Conservation (phyloP, 495 filamentous ascomycete genomes). For the Apodospora peruviana region DNA sequence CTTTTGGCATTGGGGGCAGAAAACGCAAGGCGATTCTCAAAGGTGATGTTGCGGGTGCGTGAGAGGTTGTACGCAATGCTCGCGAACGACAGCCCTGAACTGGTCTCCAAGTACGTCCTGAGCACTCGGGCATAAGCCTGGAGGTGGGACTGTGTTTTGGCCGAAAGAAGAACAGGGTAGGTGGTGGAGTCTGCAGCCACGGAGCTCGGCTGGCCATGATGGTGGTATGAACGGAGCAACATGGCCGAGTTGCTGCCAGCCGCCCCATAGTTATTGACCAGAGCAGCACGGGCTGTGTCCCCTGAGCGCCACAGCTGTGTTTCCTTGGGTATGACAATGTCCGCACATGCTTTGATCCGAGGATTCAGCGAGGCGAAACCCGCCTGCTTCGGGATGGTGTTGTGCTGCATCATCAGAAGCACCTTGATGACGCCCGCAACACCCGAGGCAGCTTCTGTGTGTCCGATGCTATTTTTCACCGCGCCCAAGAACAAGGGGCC, state of each 20-base stretch:
- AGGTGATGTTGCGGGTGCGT: no score
- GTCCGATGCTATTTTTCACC: slow-evolving; percentile 48
- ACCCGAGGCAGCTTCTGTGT: slow-evolving; percentile 46
- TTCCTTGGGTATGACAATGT: no score
- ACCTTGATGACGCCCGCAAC: slow-evolving; percentile 40
- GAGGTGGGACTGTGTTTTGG: no score
- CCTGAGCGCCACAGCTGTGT: no score
- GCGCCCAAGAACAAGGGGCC: slow-evolving; percentile 29
- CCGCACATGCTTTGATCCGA: no score
- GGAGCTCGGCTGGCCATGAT: neutral
- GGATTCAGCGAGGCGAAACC: slow-evolving; percentile 31
- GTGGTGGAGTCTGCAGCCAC: neutral
- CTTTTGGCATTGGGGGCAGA: no score
- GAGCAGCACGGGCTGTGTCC: no score
- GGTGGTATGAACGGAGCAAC: neutral
- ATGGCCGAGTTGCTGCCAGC: slow-evolving; percentile 22
- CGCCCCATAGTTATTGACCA: slow-evolving; percentile 27
- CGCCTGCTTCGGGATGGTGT: neutral
- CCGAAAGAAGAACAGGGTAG: slow-evolving; percentile 16
- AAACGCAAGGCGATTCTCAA: no score
- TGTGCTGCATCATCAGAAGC: slow-evolving; percentile 6
- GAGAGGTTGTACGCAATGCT: no score
- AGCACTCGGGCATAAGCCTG: no score
- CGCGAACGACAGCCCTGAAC: no score
- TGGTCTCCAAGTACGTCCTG: no score